Conservation (phyloP, 108 stramenopile species). For the Fistulifera solaris region DNA sequence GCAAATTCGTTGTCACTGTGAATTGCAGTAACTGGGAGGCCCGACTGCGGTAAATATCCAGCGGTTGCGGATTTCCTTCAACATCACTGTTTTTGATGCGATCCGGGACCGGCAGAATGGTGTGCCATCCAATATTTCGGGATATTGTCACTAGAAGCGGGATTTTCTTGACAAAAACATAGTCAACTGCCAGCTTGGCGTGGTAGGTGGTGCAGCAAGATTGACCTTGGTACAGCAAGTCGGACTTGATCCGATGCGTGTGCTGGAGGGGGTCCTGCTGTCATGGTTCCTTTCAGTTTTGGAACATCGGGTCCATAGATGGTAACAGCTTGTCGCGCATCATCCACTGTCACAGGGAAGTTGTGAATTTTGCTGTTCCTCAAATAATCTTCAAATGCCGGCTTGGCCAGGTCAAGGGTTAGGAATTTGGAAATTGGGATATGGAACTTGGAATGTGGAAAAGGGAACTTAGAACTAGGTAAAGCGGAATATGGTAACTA, state of each 20-base stretch:
- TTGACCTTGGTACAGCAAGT: too few species aligned
- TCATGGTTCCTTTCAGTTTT: slow-evolving; percentile 31
- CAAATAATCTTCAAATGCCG: too few species aligned
- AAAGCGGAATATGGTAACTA: too few species aligned
- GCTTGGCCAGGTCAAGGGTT: too few species aligned
- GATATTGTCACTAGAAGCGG: slow-evolving; percentile 28
- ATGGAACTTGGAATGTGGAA: too few species aligned
- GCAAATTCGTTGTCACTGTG: slow-evolving; percentile 7
- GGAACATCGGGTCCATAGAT: slow-evolving; percentile 27
- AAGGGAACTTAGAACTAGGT: too few species aligned
- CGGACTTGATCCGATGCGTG: too few species aligned
- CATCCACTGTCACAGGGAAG: slow-evolving; percentile 22
- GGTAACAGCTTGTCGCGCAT: slow-evolving; percentile 16
- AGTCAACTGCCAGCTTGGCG: slow-evolving; percentile 6
- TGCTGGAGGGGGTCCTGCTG: background rate
- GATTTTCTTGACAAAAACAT: slow-evolving; percentile 32
- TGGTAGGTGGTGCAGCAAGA: too few species aligned
- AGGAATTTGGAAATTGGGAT: too few species aligned
- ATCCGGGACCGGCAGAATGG: background rate
- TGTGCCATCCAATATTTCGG: background rate
- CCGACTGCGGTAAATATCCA: slow-evolving; percentile 2
- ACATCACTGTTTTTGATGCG: background rate
- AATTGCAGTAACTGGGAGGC: background rate
- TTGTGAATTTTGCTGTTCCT: too few species aligned
- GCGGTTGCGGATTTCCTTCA: background rate